Percentiles rank a stretch among this genome's conserved stretches.
These are phyloP conservation scores for Didymella exigua DNA, from an alignment of 2,329 filamentous ascomycete species.

Conservation along the genomic window DNA sequence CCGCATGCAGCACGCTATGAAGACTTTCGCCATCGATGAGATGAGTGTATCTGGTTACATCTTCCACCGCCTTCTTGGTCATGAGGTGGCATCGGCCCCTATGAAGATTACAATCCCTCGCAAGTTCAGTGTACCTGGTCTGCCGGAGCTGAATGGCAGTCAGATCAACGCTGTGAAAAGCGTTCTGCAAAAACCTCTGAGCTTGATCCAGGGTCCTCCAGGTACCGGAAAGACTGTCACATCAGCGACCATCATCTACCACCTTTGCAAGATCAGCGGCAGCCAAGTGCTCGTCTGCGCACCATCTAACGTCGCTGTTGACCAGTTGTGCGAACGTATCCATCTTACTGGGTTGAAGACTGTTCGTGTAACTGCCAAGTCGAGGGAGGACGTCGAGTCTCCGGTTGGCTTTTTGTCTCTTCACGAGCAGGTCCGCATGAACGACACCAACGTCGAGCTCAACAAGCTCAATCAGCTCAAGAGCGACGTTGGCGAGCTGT, in stretches of 20 bases:
- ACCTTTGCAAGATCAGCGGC: constrained; percentile 91
- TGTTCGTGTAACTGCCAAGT: constrained; percentile 97
- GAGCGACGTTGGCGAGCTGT: constrained; percentile 86
- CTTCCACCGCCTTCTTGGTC: constrained; percentile 93
- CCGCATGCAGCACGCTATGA: constrained; percentile 99
- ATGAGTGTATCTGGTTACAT: constrained; percentile 99
- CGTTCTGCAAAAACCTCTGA: constrained; percentile 89
- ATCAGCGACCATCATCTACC: constrained; percentile 97
- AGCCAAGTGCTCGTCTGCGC: constrained; percentile 96
- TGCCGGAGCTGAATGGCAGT: constrained; percentile 93
- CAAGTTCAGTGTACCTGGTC: constrained; percentile 92
- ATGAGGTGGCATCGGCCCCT: constrained; percentile 90
- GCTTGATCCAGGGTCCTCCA: constrained; percentile 93
- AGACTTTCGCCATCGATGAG: constrained; percentile 96
- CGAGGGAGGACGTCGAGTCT: constrained; percentile 97
- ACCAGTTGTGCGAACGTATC: constrained; percentile 96
- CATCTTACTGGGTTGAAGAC: constrained; percentile 94
- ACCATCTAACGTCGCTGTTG: constrained; percentile 96
- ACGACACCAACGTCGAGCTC: constrained; percentile 93
- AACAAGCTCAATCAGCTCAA: constrained; percentile 93
- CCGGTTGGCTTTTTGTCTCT: constrained; percentile 93
- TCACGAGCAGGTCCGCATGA: constrained; percentile 96
- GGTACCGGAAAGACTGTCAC: constrained; percentile 99
- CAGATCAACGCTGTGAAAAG: constrained; percentile 97
- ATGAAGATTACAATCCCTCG: constrained; percentile 96